Base-by-base conservation (phyloP, 1,284 basidiomycete species). In the Ganoderma lingzhi region DNA sequence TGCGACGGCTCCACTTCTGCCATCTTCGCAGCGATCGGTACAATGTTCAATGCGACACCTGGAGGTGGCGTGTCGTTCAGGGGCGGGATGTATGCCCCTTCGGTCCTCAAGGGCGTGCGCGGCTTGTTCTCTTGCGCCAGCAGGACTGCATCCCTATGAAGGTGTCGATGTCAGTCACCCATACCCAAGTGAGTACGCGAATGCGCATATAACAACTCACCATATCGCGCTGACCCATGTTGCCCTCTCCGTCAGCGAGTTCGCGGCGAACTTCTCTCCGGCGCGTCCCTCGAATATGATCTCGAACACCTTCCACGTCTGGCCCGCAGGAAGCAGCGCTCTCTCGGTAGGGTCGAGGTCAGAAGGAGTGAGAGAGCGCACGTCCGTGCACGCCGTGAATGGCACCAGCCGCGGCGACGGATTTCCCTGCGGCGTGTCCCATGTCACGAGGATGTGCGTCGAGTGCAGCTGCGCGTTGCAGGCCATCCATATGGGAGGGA, bases 201-300 rank as follows among this genome's bases (percentile, higher is more conserved):
- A 41, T 14, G 23, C 6, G 23, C 3, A 41, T 14, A 19, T 6
- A 23, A 30, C 10, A n/a, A 78, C 83, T 72, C 77, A 91, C 92
- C 92, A 93, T 64, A 93, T 87, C 4, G 87, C 85, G 74, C 87
- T 90, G 64, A 93, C 85, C 92, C 92, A 93, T 23, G 83, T 83
- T 6, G 90, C 90, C 64, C 92, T 82, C 66, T 91, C 89, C 69
- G 85, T 84, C n/a, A 87, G 84, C 44, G 88, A 88, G 8, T 79
- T 76, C 1, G 86, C 87, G 1, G 89, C 90, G 76, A 93, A 92
- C 66, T 82, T 86, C 76, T 92, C 89, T 64, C 80, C 81, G 2
- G 78, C 78, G 42, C 82, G 78, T 12, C 82, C 86, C 61, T 87
- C 84, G 66, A 91, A 90, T 3, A 84, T 67, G n/a, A 93, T 74